phyloP scores from a whole-genome alignment of 1,284 basidiomycete genomes.

The Melampsora americana region DNA sequence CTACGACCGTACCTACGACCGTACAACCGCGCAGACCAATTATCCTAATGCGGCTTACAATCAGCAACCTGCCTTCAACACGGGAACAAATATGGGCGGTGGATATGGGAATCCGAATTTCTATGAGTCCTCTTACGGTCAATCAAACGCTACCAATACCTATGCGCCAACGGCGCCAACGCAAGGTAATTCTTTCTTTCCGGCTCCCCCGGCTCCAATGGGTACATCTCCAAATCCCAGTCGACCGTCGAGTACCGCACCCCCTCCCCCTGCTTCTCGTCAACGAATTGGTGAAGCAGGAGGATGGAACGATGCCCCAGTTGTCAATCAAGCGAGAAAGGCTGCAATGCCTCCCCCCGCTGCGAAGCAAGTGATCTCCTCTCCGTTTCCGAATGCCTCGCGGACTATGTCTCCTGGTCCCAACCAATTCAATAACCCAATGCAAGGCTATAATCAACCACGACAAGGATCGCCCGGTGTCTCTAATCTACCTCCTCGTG shows the following conservation, averaged over 20 bases:
- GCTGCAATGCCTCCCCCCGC: slow-evolving; percentile 9
- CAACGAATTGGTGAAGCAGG: slow-evolving; percentile 49
- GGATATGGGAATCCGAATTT: slow-evolving; percentile 45
- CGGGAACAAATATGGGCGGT: slow-evolving; percentile 20
- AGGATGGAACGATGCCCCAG: slow-evolving; percentile 43
- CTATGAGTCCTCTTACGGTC: slow-evolving; percentile 68
- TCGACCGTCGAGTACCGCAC: slow-evolving; percentile 47
- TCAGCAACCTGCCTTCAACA: slow-evolving; percentile 13
- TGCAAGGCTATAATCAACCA: slow-evolving; percentile 15
- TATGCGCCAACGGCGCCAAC: slow-evolving; percentile 47
- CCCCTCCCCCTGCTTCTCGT: slow-evolving; percentile 51
- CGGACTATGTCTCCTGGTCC: slow-evolving; percentile 46
- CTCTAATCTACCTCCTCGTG: slow-evolving; percentile 34
- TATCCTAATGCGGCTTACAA: slow-evolving; percentile 26
- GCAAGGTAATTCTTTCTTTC: slow-evolving; percentile 39
- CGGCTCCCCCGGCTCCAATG: slow-evolving; percentile 52
- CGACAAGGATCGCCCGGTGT: slow-evolving; percentile 26
- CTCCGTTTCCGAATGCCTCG: slow-evolving; percentile 45
- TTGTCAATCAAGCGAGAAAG: slow-evolving; percentile 29
- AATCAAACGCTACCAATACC: slow-evolving; percentile 62
- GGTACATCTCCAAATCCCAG: slow-evolving; percentile 45
- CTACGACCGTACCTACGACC: slow-evolving; percentile 28
- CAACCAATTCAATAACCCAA: slow-evolving; percentile 36
- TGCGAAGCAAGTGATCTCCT: slow-evolving; percentile 40
- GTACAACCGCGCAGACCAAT: neutral